Evolutionary conservation across 2,329 filamentous ascomycete species (phyloP), one percentile per base, ranked within the genome.

Genomic region (Tolypocladium inflatum): DNA sequence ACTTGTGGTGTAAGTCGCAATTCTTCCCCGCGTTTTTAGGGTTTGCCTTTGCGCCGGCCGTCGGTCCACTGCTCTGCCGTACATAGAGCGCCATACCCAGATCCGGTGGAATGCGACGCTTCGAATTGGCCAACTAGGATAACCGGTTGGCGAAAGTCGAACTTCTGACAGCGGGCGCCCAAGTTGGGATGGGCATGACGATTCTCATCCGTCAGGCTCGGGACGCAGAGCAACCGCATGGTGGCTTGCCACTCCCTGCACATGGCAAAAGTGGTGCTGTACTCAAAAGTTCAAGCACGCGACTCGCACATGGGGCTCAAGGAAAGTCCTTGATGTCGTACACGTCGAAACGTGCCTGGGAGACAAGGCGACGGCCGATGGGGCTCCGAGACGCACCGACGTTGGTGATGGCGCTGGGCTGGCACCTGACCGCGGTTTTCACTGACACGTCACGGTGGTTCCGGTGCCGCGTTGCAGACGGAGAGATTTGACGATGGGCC

Each of bases 141-240:
- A n/a, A 4, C 30, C 19, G 17, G 33, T 35, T 5, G 30, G 30
- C 17, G 45, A 19, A n/a, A 9, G 15, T 35, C 26, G 45, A 6
- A 1, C 10, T 35, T 33, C 19, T 13, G 19, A 21, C 30, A 21
- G 48, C 48, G 1, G 53, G 21, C 23, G 38, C 53, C 13, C 21
- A 19, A 21, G 15, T 8, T 42, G 17, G 21, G 35, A 11, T 11
- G 59, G 53, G 35, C 42, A 67, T 67, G 66, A 65, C 64, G 64
- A 55, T 37, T 61, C 48, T 50, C 56, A 59, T 61, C 62, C 59
- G 60, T 64, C 61, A 59, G 56, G 58, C 54, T 9, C 13, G 37
- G 13, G 52, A 26, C 33, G 35, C 62, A 61, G 61, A 56, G 55
- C 58, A 54, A 55, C 56, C 61, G 19, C 26, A 11, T 33, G 15